These are phyloP conservation scores for Amphibolis antarctica DNA, from an alignment of 106 monocot genomes.

Conservation along the genomic window DNA sequence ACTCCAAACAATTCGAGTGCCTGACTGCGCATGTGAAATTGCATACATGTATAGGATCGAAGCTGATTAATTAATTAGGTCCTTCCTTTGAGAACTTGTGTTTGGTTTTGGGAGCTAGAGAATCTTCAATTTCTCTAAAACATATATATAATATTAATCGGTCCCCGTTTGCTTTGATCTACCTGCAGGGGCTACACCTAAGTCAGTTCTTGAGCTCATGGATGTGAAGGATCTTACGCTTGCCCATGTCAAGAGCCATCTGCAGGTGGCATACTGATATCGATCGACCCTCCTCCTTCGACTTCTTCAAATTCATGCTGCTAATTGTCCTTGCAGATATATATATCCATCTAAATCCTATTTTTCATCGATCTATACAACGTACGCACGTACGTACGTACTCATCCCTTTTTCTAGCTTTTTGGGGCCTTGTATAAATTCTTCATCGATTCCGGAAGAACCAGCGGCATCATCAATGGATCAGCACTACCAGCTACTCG, in stretches of 20 bases:
- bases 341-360: no score
- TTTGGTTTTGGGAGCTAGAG: not conserved
- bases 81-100: no score
- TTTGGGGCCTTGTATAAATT: no score
- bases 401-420: no score
- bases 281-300: not conserved
- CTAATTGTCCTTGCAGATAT: not conserved
- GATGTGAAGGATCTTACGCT: conserved; percentile 58
- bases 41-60: no score
- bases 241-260: conserved; percentile 59
- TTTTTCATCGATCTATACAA: no score
- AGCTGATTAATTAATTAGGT: not conserved
- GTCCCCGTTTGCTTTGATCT: not conserved
- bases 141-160: no score
- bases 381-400: no score
- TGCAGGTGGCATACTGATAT: conserved; percentile 29
- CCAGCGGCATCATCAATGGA: no score
- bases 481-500: no score
- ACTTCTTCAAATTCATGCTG: not conserved
- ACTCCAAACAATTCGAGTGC: no score
- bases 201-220: conserved; percentile 62
- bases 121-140: not conserved
- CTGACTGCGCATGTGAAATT: not conserved
- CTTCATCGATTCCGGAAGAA: no score
- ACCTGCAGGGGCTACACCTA: conserved; percentile 43